Evolutionary conservation across 2,329 filamentous ascomycete genomes (phyloP), one percentile per base, ranked within the genome.

Genomic region (Microcyclosporella mali): DNA sequence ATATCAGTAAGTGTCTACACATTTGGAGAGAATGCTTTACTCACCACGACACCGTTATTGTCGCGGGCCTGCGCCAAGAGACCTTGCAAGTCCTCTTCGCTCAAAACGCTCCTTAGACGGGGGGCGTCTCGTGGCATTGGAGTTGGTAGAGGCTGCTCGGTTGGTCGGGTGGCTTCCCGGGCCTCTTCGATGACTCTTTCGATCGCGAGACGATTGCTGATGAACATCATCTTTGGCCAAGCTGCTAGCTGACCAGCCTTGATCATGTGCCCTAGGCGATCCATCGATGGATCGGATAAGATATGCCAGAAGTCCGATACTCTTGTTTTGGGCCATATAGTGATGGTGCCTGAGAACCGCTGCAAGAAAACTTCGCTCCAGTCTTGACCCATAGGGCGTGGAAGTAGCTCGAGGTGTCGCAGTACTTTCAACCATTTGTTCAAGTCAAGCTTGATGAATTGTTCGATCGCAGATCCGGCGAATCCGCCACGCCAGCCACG

Each of bases 361-460:
- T 98, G 92, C 36, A 98, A 76, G 86, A 90, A 98, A 16, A 98
- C 81, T 66, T 95, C 85, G 45, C 84, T 89, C 92, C 92, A 98
- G 63, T 98, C 92, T 65, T 97, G 90, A 2, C 89, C 90, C 16
- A 97, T 66, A 0, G 88, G 88, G 0, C 92, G 81, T 0, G 92
- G 92, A 0, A 98, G 77, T 3, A 98, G 74, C 65, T 98, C 92
- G 0, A 97, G 77, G 61, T 95, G 88, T 1, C 89, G 83, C 32
- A 97, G 77, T 15, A 98, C 90, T 62, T 92, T 92, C 30, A 98
- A 80, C 88, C 92, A 98, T 70, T 98, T 98, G 57, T 86, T 94
- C 55, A 98, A 75, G 64, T 98, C 92, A 17, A 98, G 79, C 65
- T 97, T 97, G 62, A 98, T 79, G 61, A 92, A 95, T 64, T 95